Evolutionary conservation across 1,284 basidiomycete species (phyloP).

Genomic region (Irpex rosettiformis): DNA sequence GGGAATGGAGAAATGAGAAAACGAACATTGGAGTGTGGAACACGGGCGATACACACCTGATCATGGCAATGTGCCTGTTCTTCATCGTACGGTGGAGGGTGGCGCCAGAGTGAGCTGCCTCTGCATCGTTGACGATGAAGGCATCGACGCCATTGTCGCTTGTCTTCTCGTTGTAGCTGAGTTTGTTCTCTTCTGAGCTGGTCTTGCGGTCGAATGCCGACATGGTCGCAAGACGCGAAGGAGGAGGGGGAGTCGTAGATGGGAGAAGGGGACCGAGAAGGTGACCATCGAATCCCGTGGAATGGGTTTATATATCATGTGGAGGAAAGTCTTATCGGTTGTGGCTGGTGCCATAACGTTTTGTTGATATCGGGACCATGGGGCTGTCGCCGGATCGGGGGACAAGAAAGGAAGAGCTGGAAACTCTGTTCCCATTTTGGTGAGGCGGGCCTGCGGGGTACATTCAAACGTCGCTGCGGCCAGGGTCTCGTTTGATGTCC

Average conservation of each 20-base stretch:
- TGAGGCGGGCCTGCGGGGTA: background rate
- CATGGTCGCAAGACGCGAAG: slow-evolving; percentile 7
- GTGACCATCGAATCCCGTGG: background rate
- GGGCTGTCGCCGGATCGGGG: background rate
- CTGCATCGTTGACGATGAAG: slow-evolving; percentile 9
- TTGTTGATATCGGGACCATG: background rate
- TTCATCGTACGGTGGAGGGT: slow-evolving; percentile 26
- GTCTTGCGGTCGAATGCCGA: background rate
- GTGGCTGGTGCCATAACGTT: background rate
- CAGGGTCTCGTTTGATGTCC: background rate
- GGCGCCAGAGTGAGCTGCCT: background rate
- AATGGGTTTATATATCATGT: background rate
- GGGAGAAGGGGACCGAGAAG: background rate
- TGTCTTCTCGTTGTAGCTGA: slow-evolving; percentile 8
- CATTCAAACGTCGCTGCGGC: background rate
- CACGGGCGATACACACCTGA: slow-evolving; percentile 41
- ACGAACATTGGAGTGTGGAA: no score
- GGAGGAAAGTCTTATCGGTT: background rate
- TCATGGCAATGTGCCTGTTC: slow-evolving; percentile 36
- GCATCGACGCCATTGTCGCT: slow-evolving; percentile 4
- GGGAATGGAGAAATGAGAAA: no score
- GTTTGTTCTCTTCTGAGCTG: slow-evolving; percentile 8
- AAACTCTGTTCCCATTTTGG: background rate
- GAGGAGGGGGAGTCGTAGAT: background rate
- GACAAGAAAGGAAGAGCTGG: background rate